A percentile compares a stretch with the other conserved stretches of the same genome.
These are phyloP conservation scores for Umbelopsis sp. DNA, from an alignment of 192 early-diverging fungal genomes.

Conservation along the genomic window DNA sequence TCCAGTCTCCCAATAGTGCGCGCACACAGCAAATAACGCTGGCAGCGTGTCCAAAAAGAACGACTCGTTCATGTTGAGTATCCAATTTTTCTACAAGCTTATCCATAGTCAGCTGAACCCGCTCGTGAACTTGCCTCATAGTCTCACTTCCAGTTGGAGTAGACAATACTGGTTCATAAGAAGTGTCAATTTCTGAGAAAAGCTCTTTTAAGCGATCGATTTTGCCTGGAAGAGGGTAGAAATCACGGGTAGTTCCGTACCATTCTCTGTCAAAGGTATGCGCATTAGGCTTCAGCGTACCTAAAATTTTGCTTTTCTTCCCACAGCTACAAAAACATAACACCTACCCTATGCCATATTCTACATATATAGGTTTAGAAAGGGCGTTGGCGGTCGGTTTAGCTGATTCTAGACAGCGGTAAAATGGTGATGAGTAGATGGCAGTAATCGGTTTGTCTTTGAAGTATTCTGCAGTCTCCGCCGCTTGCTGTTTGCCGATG, in stretches of 20 bases:
- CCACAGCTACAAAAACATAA: not conserved
- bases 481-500: conserved; percentile 27
- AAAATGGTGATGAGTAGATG: conserved; percentile 41
- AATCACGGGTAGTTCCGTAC: conserved; percentile 18
- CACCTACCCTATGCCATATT: conserved; percentile 29
- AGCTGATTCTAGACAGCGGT: conserved; percentile 33
- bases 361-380: conserved; percentile 23
- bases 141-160: conserved; percentile 25
- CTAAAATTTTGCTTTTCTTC: not conserved
- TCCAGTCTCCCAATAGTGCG: conserved; percentile 27
- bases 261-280: conserved; percentile 23
- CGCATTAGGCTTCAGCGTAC: not conserved
- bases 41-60: conserved; percentile 36
- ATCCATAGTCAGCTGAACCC: conserved; percentile 20
- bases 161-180: conserved; percentile 20
- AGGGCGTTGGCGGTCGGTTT: conserved; percentile 13
- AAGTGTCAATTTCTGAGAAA: conserved; percentile 20
- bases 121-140: conserved; percentile 21
- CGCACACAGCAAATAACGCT: conserved; percentile 28
- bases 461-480: conserved; percentile 24
- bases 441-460: conserved; percentile 25
- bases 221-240: conserved; percentile 19
- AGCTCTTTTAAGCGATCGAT: conserved; percentile 7
- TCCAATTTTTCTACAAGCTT: conserved; percentile 21
- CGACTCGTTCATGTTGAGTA: not conserved